phyloP scores from a whole-genome alignment of 2,329 filamentous ascomycete genomes.

The Fusarium clavum region DNA sequence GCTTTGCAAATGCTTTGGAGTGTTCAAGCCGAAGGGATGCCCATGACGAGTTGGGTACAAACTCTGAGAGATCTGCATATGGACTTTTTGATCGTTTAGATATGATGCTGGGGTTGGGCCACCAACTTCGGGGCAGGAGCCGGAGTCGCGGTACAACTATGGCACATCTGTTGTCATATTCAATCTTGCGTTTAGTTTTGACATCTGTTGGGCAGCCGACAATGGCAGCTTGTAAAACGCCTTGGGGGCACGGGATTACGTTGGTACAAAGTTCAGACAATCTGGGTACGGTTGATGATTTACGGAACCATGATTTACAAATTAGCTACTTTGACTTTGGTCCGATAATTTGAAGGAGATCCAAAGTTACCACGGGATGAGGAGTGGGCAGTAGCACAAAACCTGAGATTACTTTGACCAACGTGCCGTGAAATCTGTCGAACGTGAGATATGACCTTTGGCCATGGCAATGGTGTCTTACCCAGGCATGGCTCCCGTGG shows the following conservation, averaged over 20 bases:
- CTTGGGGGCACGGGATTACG: neutral
- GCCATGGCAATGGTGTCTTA: neutral
- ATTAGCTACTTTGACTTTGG: neutral
- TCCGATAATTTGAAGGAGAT: neutral
- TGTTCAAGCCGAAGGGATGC: conserved; percentile 49
- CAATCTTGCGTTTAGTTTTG: neutral
- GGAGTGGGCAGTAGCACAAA: neutral
- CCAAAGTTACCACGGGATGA: neutral
- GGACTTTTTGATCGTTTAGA: conserved; percentile 56
- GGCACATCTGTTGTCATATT: neutral
- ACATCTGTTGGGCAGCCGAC: neutral
- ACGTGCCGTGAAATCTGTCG: neutral
- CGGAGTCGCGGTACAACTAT: neutral
- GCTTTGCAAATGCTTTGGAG: conserved; percentile 59
- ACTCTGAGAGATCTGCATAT: conserved; percentile 56
- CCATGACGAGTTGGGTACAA: conserved; percentile 56
- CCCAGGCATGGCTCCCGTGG: neutral
- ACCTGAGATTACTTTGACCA: neutral
- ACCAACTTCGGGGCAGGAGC: too few species aligned
- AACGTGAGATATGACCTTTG: neutral
- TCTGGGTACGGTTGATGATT: neutral
- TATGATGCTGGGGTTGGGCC: conserved; percentile 31
- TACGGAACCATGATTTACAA: conserved; percentile 6
- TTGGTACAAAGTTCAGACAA: conserved; percentile 1
- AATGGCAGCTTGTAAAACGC: neutral